A percentile compares a stretch with the other conserved stretches of the same genome.
Conservation (phyloP, 192 early-diverging fungal genomes). For the Haplosporangium gracile region DNA sequence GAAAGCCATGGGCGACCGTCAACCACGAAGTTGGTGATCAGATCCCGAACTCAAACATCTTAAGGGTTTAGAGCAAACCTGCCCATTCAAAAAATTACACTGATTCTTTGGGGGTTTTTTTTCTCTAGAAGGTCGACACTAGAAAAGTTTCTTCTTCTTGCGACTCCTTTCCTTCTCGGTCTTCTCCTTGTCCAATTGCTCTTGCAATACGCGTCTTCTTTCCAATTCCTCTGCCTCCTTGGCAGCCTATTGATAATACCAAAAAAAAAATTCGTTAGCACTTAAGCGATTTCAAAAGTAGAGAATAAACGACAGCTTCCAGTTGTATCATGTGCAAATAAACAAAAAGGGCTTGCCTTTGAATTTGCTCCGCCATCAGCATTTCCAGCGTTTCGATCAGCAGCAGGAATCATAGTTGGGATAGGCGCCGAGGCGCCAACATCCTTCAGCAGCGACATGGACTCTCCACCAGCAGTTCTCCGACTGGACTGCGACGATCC, state of each 20-base stretch:
- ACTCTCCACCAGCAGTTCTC: background rate
- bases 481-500: background rate
- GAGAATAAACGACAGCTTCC: too few relatives aligned
- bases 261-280: background rate
- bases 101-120: too few relatives aligned
- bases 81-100: background rate
- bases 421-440: background rate
- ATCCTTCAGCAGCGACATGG: background rate
- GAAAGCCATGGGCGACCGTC: background rate
- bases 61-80: background rate
- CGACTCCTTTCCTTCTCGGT: constrained; percentile 19
- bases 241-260: background rate
- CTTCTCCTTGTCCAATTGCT: constrained; percentile 41
- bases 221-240: constrained; percentile 34
- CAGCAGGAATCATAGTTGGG: background rate
- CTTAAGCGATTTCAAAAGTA: too few relatives aligned
- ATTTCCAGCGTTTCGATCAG: background rate
- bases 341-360: background rate
- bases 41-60: background rate
- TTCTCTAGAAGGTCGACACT: too few relatives aligned
- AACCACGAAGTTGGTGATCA: background rate
- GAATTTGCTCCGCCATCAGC: background rate
- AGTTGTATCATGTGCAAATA: background rate
- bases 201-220: constrained; percentile 24
- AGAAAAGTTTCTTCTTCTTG: constrained; percentile 47